Conservation (phyloP, 2,329 filamentous ascomycete genomes). For the Aspergillus thermomutatus region DNA sequence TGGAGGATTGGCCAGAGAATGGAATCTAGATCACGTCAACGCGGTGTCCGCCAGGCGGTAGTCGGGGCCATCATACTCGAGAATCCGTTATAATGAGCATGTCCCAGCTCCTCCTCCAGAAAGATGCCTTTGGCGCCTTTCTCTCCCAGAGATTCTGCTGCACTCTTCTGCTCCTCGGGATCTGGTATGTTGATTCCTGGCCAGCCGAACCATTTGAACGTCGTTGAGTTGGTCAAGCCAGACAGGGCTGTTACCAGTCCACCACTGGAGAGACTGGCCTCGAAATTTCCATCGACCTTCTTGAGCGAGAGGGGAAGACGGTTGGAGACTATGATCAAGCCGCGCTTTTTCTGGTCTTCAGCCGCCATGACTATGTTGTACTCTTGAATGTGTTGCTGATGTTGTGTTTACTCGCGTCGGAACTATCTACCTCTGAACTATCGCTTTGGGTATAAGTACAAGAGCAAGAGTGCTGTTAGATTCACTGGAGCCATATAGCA, state of each 20-base stretch:
- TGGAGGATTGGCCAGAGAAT: conserved; percentile 97
- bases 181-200: conserved; percentile 84
- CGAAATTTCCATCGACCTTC: conserved; percentile 74
- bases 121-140: conserved; percentile 84
- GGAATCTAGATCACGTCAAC: conserved; percentile 59
- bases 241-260: conserved; percentile 87
- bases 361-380: neutral
- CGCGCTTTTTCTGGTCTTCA: conserved; percentile 16
- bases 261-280: conserved; percentile 85
- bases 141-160: conserved; percentile 70
- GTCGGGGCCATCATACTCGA: conserved; percentile 78
- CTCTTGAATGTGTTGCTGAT: neutral
- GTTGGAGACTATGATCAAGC: conserved; percentile 76
- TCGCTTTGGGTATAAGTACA: too few species aligned
- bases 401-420: too few species aligned
- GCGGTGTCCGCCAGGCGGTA: neutral
- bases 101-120: conserved; percentile 79
- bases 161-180: conserved; percentile 60
- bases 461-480: too few species aligned
- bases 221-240: conserved; percentile 81
- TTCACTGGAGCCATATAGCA: too few species aligned
- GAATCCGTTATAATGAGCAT: conserved; percentile 94
- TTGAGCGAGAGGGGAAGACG: conserved; percentile 91
- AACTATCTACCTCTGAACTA: neutral
- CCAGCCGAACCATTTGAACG: conserved; percentile 96